Percentiles rank a stretch among this genome's conserved stretches.
These are phyloP conservation scores for Angomonas deanei DNA, from an alignment of 208 protist genomes.

Conservation along the genomic window DNA sequence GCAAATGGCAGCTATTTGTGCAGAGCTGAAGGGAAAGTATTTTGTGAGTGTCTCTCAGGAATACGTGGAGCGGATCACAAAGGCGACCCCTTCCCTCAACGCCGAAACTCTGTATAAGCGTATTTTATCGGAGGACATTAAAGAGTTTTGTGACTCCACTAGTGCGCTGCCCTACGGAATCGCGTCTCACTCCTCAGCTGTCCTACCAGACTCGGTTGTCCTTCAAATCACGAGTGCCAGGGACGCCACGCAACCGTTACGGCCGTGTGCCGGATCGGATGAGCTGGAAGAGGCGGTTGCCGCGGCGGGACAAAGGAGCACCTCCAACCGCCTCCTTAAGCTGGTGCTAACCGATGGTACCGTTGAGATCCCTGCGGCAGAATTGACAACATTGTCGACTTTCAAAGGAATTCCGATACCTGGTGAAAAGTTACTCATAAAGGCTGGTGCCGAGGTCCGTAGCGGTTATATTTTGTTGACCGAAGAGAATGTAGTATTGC, in stretches of 20 bases:
- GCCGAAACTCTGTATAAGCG: constrained; percentile 41
- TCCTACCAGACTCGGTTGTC: constrained; percentile 41
- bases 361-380: constrained; percentile 56
- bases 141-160: constrained; percentile 8
- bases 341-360: constrained; percentile 69
- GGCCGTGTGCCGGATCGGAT: constrained; percentile 49
- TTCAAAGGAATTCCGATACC: constrained; percentile 67
- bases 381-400: constrained; percentile 55
- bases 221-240: constrained; percentile 69
- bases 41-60: constrained; percentile 45
- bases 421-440: constrained; percentile 69
- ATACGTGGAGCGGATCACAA: constrained; percentile 43
- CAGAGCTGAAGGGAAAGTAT: constrained; percentile 33
- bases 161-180: constrained; percentile 54
- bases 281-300: constrained; percentile 48
- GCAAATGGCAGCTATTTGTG: constrained; percentile 28
- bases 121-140: constrained; percentile 54
- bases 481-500: constrained; percentile 39
- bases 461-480: constrained; percentile 73
- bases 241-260: constrained; percentile 76
- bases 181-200: constrained; percentile 28
- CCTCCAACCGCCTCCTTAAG: constrained; percentile 50
- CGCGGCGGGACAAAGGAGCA: constrained; percentile 40
- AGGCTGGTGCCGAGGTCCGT: constrained; percentile 51
- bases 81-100: constrained; percentile 16